Base-by-base conservation (phyloP, 352 stramenopile genomes). In the Globisporangium cystogenes region DNA sequence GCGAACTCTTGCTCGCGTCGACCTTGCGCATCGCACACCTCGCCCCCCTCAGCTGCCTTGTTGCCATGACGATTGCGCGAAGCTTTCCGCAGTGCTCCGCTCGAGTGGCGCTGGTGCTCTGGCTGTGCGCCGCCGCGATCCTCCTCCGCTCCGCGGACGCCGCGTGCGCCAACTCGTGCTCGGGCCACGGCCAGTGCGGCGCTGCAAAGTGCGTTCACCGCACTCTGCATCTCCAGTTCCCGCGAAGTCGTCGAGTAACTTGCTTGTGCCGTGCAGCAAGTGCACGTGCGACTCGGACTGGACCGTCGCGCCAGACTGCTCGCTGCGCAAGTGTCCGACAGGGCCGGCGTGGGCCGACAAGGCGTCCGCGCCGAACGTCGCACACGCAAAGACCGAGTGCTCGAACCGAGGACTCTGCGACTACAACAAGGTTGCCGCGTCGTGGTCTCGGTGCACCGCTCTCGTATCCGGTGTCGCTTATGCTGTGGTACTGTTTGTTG, bases 321-420 rank as follows among this genome's bases (percentile, higher is more conserved):
- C 81, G 3, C 53, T 72, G 44, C 73, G 74, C 16, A 79, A 77
- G 39, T 96, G 84, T 47, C 77, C 86, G 5, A 80, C 50, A 12
- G 85, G 79, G 0, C 48, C 74, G 15, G 82, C 82, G 4, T 96
- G 85, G 85, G 67, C 78, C 7, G 82, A 94, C 61, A 92, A 96
- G 51, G 86, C 85, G 5, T 77, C 59, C 7, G 67, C 77, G 10
- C 31, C 71, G 4, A 86, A 87, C 53, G 57, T 57, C 10, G 77
- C 77, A 0, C 75, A 89, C 41, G 72, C 68, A n/a, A n/a, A 35
- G 4, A 52, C 59, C 29, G 77, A 89, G 53, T 89, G 75, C 51
- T 89, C 77, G 1, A 86, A 86, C 55, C 68, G 77, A 6, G 77
- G 77, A 4, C 52, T 86, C 7, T 87, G 77, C 29, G 73, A 89